Conservation (phyloP, 805 yeast species). For the Schizosaccharomyces cryophilus region DNA sequence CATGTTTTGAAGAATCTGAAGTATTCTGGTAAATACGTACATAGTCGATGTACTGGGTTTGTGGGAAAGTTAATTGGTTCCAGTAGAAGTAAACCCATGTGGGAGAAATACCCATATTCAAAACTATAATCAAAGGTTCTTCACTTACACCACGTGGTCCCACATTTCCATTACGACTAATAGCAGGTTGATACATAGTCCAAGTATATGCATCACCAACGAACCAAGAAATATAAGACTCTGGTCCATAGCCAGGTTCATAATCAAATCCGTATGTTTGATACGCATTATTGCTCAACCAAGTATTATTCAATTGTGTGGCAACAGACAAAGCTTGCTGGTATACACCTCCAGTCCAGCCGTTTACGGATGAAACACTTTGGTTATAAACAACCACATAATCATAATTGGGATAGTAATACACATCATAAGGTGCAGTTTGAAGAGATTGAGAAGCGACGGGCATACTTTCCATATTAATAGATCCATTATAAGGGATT, state of each 20-base stretch:
- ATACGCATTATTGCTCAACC: constrained; percentile 46
- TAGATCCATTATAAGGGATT: not conserved
- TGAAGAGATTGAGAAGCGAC: constrained; percentile 77
- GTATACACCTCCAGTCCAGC: constrained; percentile 76
- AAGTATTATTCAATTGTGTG: constrained; percentile 49
- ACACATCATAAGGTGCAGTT: constrained; percentile 78
- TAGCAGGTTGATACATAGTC: constrained; percentile 45
- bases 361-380: constrained; percentile 54
- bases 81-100: constrained; percentile 90
- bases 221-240: constrained; percentile 67
- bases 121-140: constrained; percentile 77
- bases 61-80: constrained; percentile 51
- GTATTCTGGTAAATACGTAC: constrained; percentile 57
- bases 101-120: constrained; percentile 76
- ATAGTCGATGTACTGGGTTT: constrained; percentile 50
- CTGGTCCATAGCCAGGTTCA: constrained; percentile 30
- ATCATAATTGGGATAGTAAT: constrained; percentile 79
- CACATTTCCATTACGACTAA: constrained; percentile 78
- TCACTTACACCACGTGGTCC: constrained; percentile 58
- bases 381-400: constrained; percentile 48
- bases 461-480: constrained; percentile 12
- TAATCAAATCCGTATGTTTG: constrained; percentile 66
- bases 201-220: constrained; percentile 61
- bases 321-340: constrained; percentile 81
- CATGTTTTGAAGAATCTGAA: constrained; percentile 25